phyloP scores from a whole-genome alignment of 768 basidiomycete species.

The Trametes cinnabarina region DNA sequence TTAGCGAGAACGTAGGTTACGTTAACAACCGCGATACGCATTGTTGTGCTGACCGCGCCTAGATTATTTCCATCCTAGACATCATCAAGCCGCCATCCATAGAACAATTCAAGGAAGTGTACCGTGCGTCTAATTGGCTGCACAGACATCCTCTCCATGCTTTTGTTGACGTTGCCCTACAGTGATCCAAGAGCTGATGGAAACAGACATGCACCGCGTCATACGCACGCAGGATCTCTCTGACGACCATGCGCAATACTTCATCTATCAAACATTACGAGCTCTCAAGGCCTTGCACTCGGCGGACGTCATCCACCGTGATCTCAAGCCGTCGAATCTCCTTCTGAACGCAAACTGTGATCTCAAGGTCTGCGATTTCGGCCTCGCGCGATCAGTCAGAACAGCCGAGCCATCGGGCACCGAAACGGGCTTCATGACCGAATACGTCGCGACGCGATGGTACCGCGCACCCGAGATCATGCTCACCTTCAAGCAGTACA shows the following conservation, averaged over 20 bases:
- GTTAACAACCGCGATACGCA: background rate
- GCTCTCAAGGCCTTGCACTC: constrained; percentile 96
- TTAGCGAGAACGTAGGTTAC: constrained; percentile 73
- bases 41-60: constrained; percentile 3
- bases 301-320: constrained; percentile 93
- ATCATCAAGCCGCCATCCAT: constrained; percentile 79
- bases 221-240: constrained; percentile 93
- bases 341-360: constrained; percentile 98
- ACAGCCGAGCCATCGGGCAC: constrained; percentile 84
- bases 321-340: constrained; percentile 95
- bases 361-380: constrained; percentile 94
- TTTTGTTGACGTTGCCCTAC: constrained; percentile 8
- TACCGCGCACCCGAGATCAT: constrained; percentile 99
- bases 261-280: constrained; percentile 91
- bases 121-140: constrained; percentile 44
- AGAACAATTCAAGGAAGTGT: constrained; percentile 87
- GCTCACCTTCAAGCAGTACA: constrained; percentile 99
- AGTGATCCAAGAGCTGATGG: constrained; percentile 93
- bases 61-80: constrained; percentile 90
- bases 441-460: constrained; percentile 98
- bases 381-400: constrained; percentile 85
- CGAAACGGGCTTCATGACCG: constrained; percentile 76
- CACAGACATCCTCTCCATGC: constrained; percentile 1
- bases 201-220: constrained; percentile 96
- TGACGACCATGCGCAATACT: constrained; percentile 94